Evolutionary conservation across 2,329 filamentous ascomycete species (phyloP).

Genomic region (Endoconidiophora laricicola): DNA sequence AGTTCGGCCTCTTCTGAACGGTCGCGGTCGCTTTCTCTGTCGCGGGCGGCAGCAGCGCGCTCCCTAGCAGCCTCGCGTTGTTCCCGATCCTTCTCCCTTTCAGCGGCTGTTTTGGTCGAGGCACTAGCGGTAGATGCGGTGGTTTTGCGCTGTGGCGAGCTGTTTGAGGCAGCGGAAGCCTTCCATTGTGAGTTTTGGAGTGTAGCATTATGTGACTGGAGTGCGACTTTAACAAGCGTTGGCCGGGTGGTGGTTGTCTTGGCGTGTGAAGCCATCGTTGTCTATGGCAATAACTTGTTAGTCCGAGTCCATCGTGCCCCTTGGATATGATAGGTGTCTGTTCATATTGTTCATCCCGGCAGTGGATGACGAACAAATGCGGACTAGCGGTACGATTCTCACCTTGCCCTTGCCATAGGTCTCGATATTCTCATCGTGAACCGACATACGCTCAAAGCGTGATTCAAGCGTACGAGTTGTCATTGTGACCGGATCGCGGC

Average conservation of each 20-base stretch:
- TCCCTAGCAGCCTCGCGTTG: not conserved
- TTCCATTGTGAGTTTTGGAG: constrained; percentile 23
- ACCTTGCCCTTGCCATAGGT: constrained; percentile 66
- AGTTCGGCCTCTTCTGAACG: constrained; percentile 40
- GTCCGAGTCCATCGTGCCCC: too few species aligned
- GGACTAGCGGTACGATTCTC: constrained; percentile 15
- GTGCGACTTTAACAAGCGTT: constrained; percentile 71
- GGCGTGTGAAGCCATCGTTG: constrained; percentile 12
- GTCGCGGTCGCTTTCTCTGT: constrained; percentile 16
- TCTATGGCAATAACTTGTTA: not conserved
- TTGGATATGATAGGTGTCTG: not conserved
- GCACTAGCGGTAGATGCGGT: constrained; percentile 10
- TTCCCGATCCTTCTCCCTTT: constrained; percentile 1
- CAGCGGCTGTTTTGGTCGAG: constrained; percentile 3
- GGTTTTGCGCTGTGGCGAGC: constrained; percentile 3
- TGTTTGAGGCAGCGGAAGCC: constrained; percentile 2
- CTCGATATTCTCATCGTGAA: constrained; percentile 70
- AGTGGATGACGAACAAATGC: not conserved
- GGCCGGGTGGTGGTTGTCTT: constrained; percentile 27
- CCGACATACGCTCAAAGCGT: constrained; percentile 76
- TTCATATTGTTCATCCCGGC: not conserved
- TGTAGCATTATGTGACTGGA: constrained; percentile 61
- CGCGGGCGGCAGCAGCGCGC: not conserved
- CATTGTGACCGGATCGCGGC: constrained; percentile 27
- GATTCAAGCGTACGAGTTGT: constrained; percentile 65